Conservation (phyloP, 2,329 filamentous ascomycete species). For the Paecilomyces variotii region DNA sequence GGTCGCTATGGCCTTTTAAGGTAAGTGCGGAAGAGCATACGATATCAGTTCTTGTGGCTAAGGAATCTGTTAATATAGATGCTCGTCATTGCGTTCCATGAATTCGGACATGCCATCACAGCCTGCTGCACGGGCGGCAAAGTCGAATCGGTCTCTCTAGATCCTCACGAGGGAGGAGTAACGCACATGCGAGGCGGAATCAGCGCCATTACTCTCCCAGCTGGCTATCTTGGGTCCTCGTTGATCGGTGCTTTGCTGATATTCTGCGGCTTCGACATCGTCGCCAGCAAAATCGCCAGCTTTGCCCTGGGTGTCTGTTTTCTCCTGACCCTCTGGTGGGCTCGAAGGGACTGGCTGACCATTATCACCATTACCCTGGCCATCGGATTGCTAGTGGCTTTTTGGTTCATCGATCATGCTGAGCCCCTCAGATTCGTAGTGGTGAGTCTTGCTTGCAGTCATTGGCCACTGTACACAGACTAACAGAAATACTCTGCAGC, state of each 20-base stretch:
- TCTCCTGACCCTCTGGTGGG: slow-evolving; percentile 75
- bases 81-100: slow-evolving; percentile 77
- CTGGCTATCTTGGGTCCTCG: slow-evolving; percentile 69
- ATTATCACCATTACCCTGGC: slow-evolving; percentile 62
- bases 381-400: slow-evolving; percentile 62
- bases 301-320: slow-evolving; percentile 67
- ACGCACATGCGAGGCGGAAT: slow-evolving; percentile 70
- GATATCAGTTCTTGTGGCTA: not conserved
- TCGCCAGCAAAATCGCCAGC: slow-evolving; percentile 71
- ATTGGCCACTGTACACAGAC: not conserved
- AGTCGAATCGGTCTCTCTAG: slow-evolving; percentile 66
- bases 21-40: slow-evolving; percentile 30
- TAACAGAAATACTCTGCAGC: slow-evolving; percentile 24
- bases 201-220: slow-evolving; percentile 62
- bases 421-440: slow-evolving; percentile 66
- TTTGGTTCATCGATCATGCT: slow-evolving; percentile 73
- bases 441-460: slow-evolving; percentile 30
- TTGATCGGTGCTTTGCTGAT: slow-evolving; percentile 70
- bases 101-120: slow-evolving; percentile 67
- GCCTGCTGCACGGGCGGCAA: slow-evolving; percentile 64
- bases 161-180: slow-evolving; percentile 68
- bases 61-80: slow-evolving; percentile 43
- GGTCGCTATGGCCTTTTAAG: slow-evolving; percentile 74
- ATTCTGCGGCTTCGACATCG: slow-evolving; percentile 74
- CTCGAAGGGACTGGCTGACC: slow-evolving; percentile 68